Base-by-base conservation (phyloP, 768 basidiomycete genomes). In the Roridomyces roridus region DNA sequence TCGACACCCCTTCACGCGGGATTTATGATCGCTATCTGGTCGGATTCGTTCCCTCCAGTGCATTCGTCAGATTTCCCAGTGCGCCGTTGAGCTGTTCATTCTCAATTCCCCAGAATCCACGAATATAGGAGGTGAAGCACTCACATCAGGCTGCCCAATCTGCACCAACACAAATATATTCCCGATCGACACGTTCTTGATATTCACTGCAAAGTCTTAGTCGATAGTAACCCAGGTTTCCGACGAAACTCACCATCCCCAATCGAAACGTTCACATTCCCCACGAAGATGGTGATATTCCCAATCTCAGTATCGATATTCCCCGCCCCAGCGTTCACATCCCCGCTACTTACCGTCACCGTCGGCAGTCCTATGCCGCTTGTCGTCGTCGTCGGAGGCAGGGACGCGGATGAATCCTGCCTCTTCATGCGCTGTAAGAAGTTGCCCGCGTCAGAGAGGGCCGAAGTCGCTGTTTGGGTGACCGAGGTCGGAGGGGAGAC, bases 161-260 rank as follows among this genome's bases (percentile, higher is more conserved):
- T 63, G 62, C 9, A 63, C 62, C 42, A 63, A 46, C 35, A 63
- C 51, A 36, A 63, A 63, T 10, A 63, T 63, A 37, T 63, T 63
- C 15, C 62, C 62, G 28, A 59, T 39, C 4, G 62, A 31, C 2
- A 63, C 57, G 42, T 63, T 63, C 25, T 28, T 52, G 21, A 63
- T 35, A 12, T 60, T 63, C 5, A 63, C 62, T 63, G 14, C 20
- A 39, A 51, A 34, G 29, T 4, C 24, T n/a, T n/a, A n/a, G n/a
- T n/a, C n/a, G n/a, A n/a, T n/a, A n/a, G n/a, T n/a, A n/a, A n/a
- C n/a, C n/a, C n/a, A n/a, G n/a, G n/a, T n/a, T n/a, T n/a, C n/a
- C n/a, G n/a, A n/a, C n/a, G n/a, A n/a, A n/a, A 51, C 62, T 15
- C 34, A 63, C 62, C 57, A 24, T 59, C 50, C 2, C 62, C 62